Evolutionary conservation across 2,329 filamentous ascomycete species (phyloP).

Genomic region (Rhynchosporium secalis): DNA sequence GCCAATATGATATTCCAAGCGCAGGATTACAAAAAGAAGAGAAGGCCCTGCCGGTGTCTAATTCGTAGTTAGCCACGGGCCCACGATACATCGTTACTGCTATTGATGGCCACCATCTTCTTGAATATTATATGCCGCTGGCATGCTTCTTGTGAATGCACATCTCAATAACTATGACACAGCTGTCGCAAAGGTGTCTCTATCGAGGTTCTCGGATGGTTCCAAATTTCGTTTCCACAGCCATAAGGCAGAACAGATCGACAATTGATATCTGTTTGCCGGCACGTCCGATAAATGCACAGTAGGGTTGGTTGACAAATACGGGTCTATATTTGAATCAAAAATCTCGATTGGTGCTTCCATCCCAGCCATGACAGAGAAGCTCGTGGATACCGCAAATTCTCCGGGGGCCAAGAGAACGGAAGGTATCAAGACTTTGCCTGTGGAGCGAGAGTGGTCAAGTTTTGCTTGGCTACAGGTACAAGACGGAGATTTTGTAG

Average conservation of each 20-base stretch:
- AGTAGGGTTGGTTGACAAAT: slow-evolving; percentile 1
- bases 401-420: not conserved
- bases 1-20: not conserved
- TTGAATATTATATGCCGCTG: no score
- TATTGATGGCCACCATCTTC: no score
- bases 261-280: not conserved
- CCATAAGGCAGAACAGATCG: not conserved
- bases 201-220: not conserved
- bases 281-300: not conserved
- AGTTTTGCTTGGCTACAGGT: slow-evolving; percentile 1
- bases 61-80: no score
- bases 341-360: not conserved
- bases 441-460: not conserved
- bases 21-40: not conserved
- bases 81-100: no score
- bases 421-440: slow-evolving; percentile 5
- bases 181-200: not conserved
- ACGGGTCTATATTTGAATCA: not conserved
- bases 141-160: no score
- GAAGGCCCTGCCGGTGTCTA: no score
- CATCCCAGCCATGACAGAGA: not conserved
- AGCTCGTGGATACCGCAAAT: not conserved
- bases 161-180: not conserved
- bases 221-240: not conserved
- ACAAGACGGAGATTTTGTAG: not conserved